Evolutionary conservation across 1,284 basidiomycete species (phyloP).

Genomic region (Inonotus hispidus): DNA sequence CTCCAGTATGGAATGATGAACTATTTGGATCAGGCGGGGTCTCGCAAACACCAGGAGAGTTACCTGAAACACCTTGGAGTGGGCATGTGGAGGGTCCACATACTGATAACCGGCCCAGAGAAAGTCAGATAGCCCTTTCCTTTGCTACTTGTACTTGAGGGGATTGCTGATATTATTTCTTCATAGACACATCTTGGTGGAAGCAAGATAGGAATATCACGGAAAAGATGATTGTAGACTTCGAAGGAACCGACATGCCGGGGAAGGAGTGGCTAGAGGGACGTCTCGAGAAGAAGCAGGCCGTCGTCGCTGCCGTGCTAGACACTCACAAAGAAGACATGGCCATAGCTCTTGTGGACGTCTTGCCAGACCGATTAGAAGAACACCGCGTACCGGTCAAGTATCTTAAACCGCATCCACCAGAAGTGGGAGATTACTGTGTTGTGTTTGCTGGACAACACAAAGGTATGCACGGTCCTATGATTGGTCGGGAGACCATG

Average conservation of each 20-base stretch:
- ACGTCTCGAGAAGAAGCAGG: conserved; percentile 3
- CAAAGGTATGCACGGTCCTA: background rate
- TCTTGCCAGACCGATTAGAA: conserved; percentile 5
- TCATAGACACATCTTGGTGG: conserved; percentile 3
- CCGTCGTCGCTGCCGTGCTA: conserved; percentile 1
- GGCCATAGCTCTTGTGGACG: conserved; percentile 7
- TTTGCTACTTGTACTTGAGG: background rate
- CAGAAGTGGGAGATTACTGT: background rate
- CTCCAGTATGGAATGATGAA: background rate
- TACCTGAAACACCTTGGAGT: conserved; percentile 3
- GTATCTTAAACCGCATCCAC: conserved; percentile 4
- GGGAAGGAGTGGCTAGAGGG: conserved; percentile 16
- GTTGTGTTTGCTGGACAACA: background rate
- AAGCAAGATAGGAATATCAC: background rate
- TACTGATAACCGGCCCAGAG: background rate
- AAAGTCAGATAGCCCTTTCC: background rate
- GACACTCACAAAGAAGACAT: conserved; percentile 7
- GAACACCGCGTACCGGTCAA: conserved; percentile 10
- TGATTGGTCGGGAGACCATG: background rate
- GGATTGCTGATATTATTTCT: background rate
- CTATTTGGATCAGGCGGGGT: background rate
- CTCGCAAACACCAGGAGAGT: background rate
- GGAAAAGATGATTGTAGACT: conserved; percentile 2
- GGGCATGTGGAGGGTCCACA: background rate
- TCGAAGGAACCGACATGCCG: conserved; percentile 5